phyloP scores from a whole-genome alignment of 768 basidiomycete species.

The Auriscalpium microsporum region DNA sequence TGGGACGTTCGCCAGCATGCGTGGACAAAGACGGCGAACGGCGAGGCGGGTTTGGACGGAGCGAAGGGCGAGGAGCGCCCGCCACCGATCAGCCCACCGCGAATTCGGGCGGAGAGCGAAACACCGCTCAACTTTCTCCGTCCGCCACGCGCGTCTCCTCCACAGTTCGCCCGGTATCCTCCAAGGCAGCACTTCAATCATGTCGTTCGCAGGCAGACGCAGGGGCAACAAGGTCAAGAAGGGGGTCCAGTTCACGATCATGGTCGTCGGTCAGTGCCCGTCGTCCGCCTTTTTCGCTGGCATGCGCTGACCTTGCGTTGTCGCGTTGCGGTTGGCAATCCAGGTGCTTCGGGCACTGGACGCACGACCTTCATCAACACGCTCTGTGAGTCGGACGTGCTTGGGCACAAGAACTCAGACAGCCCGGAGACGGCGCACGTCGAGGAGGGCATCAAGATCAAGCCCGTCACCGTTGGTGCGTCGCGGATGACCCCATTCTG shows the following conservation, averaged over 20 bases:
- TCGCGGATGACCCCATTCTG: conserved; percentile 8
- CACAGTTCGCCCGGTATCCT: conserved; percentile 12
- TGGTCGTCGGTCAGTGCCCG: conserved; percentile 83
- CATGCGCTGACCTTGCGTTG: background rate
- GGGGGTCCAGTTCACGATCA: conserved; percentile 95
- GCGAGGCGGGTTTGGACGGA: background rate
- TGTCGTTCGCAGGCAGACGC: conserved; percentile 83
- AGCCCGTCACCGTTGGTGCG: conserved; percentile 88
- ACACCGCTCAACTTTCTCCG: conserved; percentile 12
- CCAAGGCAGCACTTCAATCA: conserved; percentile 23
- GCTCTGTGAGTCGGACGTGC: conserved; percentile 91
- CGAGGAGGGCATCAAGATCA: conserved; percentile 91
- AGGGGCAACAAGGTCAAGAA: conserved; percentile 96
- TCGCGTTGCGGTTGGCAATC: conserved; percentile 6
- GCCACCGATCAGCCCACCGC: background rate
- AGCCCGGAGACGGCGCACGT: conserved; percentile 84
- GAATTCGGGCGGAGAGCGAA: conserved; percentile 14
- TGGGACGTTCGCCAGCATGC: background rate
- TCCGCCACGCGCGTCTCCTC: conserved; percentile 14
- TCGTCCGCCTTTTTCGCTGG: background rate
- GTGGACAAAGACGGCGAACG: background rate
- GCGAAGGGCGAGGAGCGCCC: background rate
- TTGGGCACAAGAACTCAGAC: conserved; percentile 80
- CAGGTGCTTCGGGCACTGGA: conserved; percentile 95
- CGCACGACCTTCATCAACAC: conserved; percentile 99